Base-by-base conservation (phyloP, 2,329 filamentous ascomycete species). In the Tympanopsis confertula region DNA sequence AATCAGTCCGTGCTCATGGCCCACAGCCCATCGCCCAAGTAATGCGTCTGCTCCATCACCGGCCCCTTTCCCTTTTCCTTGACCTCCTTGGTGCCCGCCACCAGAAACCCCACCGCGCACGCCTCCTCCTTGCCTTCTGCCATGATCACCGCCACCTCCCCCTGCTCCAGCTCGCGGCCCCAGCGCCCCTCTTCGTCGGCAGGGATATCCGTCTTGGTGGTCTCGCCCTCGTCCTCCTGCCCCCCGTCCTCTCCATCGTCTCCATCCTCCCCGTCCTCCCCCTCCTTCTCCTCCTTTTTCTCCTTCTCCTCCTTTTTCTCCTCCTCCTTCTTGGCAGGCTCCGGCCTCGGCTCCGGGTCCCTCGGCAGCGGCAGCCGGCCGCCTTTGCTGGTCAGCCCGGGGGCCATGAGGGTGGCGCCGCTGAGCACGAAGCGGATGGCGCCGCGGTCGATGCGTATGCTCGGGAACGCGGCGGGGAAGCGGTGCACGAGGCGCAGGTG, bases 341-440 rank as follows among this genome's bases (percentile, higher is more conserved):
- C n/a, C 4, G 62, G 58, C 44, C 74, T 63, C 0, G 91, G 91
- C 47, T 7, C 7, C n/a, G 22, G 22, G n/a, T 26, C 22, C 22
- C 22, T 26, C 4, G 62, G 58, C 44, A 74, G 63, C 0, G 91
- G 91, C 50, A 98, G 61, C 35, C 84, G 60, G 0, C 91, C 91
- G 0, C 91, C 91, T 0, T 78, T 62, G 15, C 78, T 86, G 19
- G 91, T 98, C 49, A 98, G 61, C 0, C 91, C 91, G 0, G 91
- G 91, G 2, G 87, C 89, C 91, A 98, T 98, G 44, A 98, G 78
- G 13, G 89, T 86, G 1, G 91, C 91, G 33, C 91, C 91, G 1
- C 79, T 85, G 2, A 98, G 74, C 19, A 98, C 89, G 63, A 98
- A 98, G 43, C 91, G 85, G 53, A 98, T 96, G 4, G 91, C 91